Evolutionary conservation across 495 filamentous ascomycete species (phyloP).

Genomic region (Evansstolkia leycettana): DNA sequence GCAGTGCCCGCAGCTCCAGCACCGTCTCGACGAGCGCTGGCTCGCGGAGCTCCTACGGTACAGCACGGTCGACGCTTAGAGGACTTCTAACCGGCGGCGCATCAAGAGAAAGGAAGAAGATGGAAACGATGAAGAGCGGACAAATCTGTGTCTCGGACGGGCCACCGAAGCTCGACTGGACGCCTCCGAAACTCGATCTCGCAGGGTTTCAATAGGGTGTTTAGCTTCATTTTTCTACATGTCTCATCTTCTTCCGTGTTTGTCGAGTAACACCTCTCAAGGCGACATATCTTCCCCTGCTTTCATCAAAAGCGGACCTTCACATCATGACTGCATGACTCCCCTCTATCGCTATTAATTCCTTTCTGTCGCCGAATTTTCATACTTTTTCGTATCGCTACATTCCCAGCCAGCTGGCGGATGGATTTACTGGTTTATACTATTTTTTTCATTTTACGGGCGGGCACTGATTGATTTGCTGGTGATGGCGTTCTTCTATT

Average conservation of each 20-base stretch:
- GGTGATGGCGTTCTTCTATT: not conserved
- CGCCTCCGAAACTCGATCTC: conserved; percentile 29
- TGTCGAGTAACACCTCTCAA: no score
- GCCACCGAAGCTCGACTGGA: conserved; percentile 30
- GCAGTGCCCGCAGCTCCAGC: conserved; percentile 31
- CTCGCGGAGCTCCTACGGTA: conserved; percentile 27
- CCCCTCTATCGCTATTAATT: not conserved
- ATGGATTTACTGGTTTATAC: not conserved
- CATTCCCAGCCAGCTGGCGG: not conserved
- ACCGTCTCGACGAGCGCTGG: conserved; percentile 28
- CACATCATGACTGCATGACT: no score
- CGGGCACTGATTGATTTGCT: not conserved
- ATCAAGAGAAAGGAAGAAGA: conserved; percentile 19
- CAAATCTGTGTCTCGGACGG: conserved; percentile 22
- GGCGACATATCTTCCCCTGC: no score
- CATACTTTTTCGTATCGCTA: not conserved
- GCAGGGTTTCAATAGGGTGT: conserved; percentile 13
- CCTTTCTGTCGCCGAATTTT: not conserved
- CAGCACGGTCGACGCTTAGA: conserved; percentile 27
- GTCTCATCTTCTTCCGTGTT: no score
- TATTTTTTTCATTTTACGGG: not conserved
- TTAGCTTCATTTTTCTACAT: no score
- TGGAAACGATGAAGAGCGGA: conserved; percentile 18
- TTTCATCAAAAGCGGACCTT: no score
- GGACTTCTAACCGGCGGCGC: conserved; percentile 23